A percentile compares a stretch with the other conserved stretches of the same genome.
phyloP scores from a whole-genome alignment of 768 basidiomycete species.

The Glaciozyma martinii region DNA sequence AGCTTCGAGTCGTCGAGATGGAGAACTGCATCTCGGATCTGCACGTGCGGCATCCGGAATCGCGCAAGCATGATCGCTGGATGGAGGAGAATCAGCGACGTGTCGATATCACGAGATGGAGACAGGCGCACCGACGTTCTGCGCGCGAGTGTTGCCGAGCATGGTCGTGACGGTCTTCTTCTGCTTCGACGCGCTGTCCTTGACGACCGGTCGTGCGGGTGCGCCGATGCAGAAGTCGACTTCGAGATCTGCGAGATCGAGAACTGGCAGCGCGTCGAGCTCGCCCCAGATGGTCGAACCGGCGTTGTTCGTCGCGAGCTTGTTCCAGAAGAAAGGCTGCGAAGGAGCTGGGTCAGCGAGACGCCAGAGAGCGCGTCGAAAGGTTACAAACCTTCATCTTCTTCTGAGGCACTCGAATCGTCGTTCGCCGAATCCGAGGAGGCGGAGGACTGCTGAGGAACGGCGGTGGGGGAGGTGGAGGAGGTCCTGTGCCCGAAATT shows the following conservation, averaged over 20 bases:
- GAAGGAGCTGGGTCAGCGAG: not conserved
- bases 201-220: constrained; percentile 39
- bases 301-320: constrained; percentile 48
- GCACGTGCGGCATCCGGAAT: constrained; percentile 56
- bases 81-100: not conserved
- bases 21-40: constrained; percentile 63
- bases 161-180: constrained; percentile 56
- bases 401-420: constrained; percentile 9
- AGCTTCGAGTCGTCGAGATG: constrained; percentile 61
- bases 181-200: constrained; percentile 43
- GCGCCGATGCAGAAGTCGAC: constrained; percentile 59
- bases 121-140: constrained; percentile 59
- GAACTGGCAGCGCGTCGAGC: constrained; percentile 39
- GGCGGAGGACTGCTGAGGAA: constrained; percentile 12
- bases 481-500: constrained; percentile 29
- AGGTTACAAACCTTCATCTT: constrained; percentile 24
- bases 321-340: constrained; percentile 85
- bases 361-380: not conserved
- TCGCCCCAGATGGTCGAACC: constrained; percentile 64
- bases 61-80: constrained; percentile 75
- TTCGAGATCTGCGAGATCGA: constrained; percentile 65
- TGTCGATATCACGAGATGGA: not conserved
- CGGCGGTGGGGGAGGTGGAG: constrained; percentile 41
- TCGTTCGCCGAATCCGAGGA: not conserved
- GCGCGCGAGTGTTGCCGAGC: constrained; percentile 69